These are phyloP conservation scores for Cryptosporidium meleagridis DNA, from an alignment of 169 alveolate species.

Conservation along the genomic window DNA sequence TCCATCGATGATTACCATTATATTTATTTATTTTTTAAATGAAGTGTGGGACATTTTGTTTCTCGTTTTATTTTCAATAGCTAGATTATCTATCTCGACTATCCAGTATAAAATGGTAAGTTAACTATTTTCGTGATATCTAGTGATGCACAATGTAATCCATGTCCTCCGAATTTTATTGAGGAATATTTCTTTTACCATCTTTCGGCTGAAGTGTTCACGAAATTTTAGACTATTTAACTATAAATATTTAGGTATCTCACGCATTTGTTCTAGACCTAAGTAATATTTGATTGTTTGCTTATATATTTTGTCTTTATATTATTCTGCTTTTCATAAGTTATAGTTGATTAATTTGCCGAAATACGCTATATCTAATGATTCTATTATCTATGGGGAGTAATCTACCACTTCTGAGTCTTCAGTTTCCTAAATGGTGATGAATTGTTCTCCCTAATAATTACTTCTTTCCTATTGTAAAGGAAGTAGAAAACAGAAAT, in stretches of 20 bases:
- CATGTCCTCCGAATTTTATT: conserved; percentile 67
- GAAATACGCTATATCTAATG: too few relatives aligned
- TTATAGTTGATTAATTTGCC: too few relatives aligned
- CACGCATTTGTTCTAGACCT: conserved; percentile 24
- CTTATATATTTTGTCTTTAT: too few relatives aligned
- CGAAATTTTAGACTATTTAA: neutral
- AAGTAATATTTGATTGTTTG: neutral
- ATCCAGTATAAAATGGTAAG: conserved; percentile 63
- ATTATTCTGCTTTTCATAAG: too few relatives aligned
- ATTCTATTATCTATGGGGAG: neutral
- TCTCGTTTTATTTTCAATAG: neutral
- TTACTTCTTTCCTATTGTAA: neutral
- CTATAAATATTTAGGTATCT: conserved; percentile 7
- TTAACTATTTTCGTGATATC: conserved; percentile 13
- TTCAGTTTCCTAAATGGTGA: conserved; percentile 59
- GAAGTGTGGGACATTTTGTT: conserved; percentile 22
- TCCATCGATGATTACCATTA: conserved; percentile 4
- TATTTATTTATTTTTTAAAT: conserved; percentile 11
- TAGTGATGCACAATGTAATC: conserved; percentile 38
- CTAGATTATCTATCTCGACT: conserved; percentile 41
- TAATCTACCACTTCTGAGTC: neutral
- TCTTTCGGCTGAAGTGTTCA: conserved; percentile 69
- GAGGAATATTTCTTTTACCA: conserved; percentile 33
- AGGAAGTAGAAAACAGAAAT: neutral
- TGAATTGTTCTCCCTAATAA: neutral